These are phyloP conservation scores for Parasitella parasitica DNA, from an alignment of 371 early-diverging fungal genomes.

Conservation along the genomic window DNA sequence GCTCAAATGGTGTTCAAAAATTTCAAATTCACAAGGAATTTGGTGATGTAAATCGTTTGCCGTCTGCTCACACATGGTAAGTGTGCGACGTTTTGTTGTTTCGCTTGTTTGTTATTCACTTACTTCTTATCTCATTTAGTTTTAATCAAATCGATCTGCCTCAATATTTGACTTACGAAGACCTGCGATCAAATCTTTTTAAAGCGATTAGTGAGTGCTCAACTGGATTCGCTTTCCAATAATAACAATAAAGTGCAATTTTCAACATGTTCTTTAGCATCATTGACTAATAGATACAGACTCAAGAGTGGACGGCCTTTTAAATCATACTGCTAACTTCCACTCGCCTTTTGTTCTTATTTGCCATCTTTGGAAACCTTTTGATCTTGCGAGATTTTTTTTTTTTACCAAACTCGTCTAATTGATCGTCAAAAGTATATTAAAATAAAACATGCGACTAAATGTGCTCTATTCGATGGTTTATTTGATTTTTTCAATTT, in stretches of 20 bases:
- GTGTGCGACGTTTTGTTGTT: background rate
- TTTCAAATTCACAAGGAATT: conserved; percentile 99
- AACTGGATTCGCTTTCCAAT: conserved; percentile 89
- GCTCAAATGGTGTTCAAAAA: conserved; percentile 93
- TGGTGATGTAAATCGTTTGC: conserved; percentile 83
- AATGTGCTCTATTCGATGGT: background rate
- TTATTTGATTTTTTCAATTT: background rate
- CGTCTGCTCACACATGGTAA: conserved; percentile 98
- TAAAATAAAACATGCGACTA: background rate
- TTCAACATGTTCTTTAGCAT: no score
- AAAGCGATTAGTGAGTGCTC: conserved; percentile 94
- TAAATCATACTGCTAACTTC: no score
- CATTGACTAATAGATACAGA: no score
- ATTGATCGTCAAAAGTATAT: background rate
- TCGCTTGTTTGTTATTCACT: background rate
- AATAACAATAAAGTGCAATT: background rate
- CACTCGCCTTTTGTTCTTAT: background rate
- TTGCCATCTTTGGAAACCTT: background rate
- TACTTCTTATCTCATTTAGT: conserved; percentile 43
- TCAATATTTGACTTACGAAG: conserved; percentile 92
- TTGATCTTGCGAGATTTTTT: background rate
- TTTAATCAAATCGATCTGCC: conserved; percentile 99
- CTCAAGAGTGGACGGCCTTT: no score
- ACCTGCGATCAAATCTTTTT: conserved; percentile 81
- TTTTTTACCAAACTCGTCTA: background rate